A percentile compares a stretch with the other conserved stretches of the same genome.
phyloP scores from a whole-genome alignment of 164 flowering plant genomes.

The Aristolochia californica region DNA sequence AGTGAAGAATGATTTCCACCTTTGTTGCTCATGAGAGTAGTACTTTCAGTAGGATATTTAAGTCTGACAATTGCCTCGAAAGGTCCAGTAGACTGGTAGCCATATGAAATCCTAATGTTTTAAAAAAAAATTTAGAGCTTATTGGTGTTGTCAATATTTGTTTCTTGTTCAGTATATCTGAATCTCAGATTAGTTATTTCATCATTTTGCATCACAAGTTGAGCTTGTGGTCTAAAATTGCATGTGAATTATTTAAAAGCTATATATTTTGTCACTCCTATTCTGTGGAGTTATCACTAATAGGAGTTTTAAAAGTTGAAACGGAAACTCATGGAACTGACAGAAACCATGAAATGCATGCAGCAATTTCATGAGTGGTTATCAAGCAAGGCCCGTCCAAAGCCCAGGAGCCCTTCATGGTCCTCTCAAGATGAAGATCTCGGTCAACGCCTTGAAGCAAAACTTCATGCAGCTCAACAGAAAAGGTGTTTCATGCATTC shows the following conservation, averaged over 20 bases:
- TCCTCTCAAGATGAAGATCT: slow-evolving; percentile 61
- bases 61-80: no score
- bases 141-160: neutral
- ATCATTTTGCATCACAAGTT: neutral
- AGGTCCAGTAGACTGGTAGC: no score
- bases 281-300: neutral
- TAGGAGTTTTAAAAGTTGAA: neutral
- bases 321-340: neutral
- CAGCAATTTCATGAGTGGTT: slow-evolving; percentile 82
- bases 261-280: neutral
- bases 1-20: no score
- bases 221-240: neutral
- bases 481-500: slow-evolving; percentile 73
- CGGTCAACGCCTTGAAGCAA: slow-evolving; percentile 85
- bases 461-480: slow-evolving; percentile 89
- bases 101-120: no score
- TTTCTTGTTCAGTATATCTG: no score
- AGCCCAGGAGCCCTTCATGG: slow-evolving; percentile 67
- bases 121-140: no score
- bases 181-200: neutral
- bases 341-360: slow-evolving; percentile 2
- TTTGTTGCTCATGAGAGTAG: no score
- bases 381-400: slow-evolving; percentile 80
- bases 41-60: no score
- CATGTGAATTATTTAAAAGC: neutral